Percentiles rank a stretch among this genome's conserved stretches.
These are phyloP conservation scores for Sordariomycetes sp. DNA, from an alignment of 2,329 filamentous ascomycete genomes.

Conservation along the genomic window DNA sequence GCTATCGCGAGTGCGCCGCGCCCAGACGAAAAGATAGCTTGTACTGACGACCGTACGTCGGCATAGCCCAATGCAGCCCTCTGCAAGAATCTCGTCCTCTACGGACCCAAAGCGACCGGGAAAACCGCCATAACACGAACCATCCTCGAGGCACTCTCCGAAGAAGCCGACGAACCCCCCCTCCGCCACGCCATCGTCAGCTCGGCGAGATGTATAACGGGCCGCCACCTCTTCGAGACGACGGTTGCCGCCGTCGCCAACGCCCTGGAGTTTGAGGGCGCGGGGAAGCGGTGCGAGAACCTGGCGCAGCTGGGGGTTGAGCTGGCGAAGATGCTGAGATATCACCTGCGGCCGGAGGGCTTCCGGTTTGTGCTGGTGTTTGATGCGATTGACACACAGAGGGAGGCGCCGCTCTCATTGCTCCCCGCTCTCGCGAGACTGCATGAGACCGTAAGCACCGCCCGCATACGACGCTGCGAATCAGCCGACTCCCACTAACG, in stretches of 20 bases:
- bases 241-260: constrained; percentile 46
- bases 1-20: neutral
- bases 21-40: neutral
- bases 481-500: neutral
- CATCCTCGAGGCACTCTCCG: neutral
- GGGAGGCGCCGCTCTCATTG: constrained; percentile 66
- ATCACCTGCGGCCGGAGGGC: constrained; percentile 17
- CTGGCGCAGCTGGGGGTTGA: constrained; percentile 64
- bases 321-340: constrained; percentile 49
- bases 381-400: constrained; percentile 75
- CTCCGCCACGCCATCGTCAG: constrained; percentile 44
- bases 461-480: neutral
- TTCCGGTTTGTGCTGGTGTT: constrained; percentile 70
- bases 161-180: constrained; percentile 12
- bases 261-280: constrained; percentile 31
- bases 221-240: constrained; percentile 33
- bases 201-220: constrained; percentile 9
- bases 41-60: neutral
- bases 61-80: constrained; percentile 50
- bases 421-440: constrained; percentile 70
- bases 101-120: constrained; percentile 78
- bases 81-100: constrained; percentile 61
- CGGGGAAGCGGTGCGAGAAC: constrained; percentile 61
- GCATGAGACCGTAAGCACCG: constrained; percentile 56
- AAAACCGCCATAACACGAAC: constrained; percentile 51